These are phyloP conservation scores for Torrubiellomyces zombiae DNA, from an alignment of 2,329 filamentous ascomycete genomes.

Conservation along the genomic window DNA sequence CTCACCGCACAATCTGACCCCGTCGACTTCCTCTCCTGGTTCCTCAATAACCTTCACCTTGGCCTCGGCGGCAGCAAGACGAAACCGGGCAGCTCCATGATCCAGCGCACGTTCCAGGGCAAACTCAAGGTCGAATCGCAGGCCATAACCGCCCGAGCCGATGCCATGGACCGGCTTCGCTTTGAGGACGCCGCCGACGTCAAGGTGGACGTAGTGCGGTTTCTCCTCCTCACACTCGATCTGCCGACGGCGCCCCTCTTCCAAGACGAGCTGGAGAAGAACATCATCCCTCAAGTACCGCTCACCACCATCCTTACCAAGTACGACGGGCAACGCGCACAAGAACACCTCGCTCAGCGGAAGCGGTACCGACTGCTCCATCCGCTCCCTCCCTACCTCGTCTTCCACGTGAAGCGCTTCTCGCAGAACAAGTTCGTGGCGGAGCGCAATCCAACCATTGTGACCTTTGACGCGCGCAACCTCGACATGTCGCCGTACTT, in stretches of 20 bases:
- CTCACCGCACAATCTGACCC: slow-evolving; percentile 85
- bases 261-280: slow-evolving; percentile 84
- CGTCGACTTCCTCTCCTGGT: slow-evolving; percentile 94
- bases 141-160: slow-evolving; percentile 78
- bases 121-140: slow-evolving; percentile 85
- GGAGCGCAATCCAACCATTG: slow-evolving; percentile 94
- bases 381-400: slow-evolving; percentile 75
- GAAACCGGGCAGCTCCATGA: slow-evolving; percentile 67
- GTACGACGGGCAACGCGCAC: slow-evolving; percentile 76
- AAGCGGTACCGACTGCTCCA: slow-evolving; percentile 81
- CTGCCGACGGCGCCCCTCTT: slow-evolving; percentile 84
- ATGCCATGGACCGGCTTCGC: slow-evolving; percentile 70
- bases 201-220: slow-evolving; percentile 59
- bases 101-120: slow-evolving; percentile 90
- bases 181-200: slow-evolving; percentile 85
- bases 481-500: slow-evolving; percentile 85
- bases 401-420: slow-evolving; percentile 96
- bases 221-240: slow-evolving; percentile 85
- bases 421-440: slow-evolving; percentile 90
- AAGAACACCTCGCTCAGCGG: slow-evolving; percentile 77
- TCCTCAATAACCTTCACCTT: slow-evolving; percentile 87
- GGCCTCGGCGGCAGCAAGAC: slow-evolving; percentile 80
- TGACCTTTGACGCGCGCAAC: slow-evolving; percentile 73
- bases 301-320: slow-evolving; percentile 73
- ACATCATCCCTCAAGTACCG: slow-evolving; percentile 89